phyloP scores from a whole-genome alignment of 257 asterid species.

The Solanum piurae region DNA sequence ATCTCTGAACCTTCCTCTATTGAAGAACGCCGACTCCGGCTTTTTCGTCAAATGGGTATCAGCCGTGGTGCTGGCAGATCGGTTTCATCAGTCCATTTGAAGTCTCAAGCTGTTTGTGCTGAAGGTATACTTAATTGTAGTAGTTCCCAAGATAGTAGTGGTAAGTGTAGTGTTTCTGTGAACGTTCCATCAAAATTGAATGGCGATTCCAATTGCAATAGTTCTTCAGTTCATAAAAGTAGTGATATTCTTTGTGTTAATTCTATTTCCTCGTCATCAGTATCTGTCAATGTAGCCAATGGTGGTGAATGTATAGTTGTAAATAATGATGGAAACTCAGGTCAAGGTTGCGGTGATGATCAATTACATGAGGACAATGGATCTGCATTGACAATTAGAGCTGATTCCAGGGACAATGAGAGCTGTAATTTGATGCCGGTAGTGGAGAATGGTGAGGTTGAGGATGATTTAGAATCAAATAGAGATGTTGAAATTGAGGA shows the following conservation, averaged over 20 bases:
- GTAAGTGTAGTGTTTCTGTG: slow-evolving; percentile 1
- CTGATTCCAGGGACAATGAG: slow-evolving; percentile 5
- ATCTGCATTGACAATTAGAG: slow-evolving; percentile 13
- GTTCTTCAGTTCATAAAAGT: background rate
- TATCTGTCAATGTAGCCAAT: background rate
- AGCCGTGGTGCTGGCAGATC: slow-evolving; percentile 5
- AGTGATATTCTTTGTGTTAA: slow-evolving; percentile 3
- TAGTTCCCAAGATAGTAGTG: background rate
- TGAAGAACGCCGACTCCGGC: slow-evolving; percentile 71
- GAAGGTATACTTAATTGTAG: background rate
- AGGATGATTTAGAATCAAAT: background rate
- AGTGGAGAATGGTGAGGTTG: slow-evolving; percentile 4
- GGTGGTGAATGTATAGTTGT: slow-evolving; percentile 12
- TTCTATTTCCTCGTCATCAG: slow-evolving; percentile 1
- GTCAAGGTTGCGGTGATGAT: slow-evolving; percentile 5
- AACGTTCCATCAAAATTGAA: slow-evolving; percentile 48
- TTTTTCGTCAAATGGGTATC: slow-evolving; percentile 78
- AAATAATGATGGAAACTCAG: slow-evolving; percentile 8
- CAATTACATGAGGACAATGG: slow-evolving; percentile 8
- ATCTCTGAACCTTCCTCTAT: slow-evolving; percentile 80
- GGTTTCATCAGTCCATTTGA: slow-evolving; percentile 14
- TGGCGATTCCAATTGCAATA: slow-evolving; percentile 24
- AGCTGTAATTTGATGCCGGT: slow-evolving; percentile 4
- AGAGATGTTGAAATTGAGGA: slow-evolving; percentile 26
- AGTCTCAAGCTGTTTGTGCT: background rate